phyloP scores from a whole-genome alignment of 176 grass and related monocot genomes.

The Saccharum spontaneum region DNA sequence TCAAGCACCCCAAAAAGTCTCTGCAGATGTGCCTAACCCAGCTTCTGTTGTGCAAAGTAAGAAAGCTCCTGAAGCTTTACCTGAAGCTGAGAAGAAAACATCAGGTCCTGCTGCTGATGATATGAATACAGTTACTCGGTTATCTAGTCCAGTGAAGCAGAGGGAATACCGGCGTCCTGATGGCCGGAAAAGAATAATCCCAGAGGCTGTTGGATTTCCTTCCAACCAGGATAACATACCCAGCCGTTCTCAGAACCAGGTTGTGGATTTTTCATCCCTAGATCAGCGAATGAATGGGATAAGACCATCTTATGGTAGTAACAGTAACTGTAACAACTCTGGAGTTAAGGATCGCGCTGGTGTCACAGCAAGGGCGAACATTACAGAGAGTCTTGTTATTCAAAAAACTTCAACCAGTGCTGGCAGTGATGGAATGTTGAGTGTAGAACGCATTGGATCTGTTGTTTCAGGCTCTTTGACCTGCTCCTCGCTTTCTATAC shows the following conservation, averaged over 20 bases:
- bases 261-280: conserved; percentile 63
- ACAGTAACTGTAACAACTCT: conserved; percentile 53
- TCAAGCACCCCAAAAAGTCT: conserved; percentile 48
- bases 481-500: conserved; percentile 52
- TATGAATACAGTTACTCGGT: conserved; percentile 47
- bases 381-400: conserved; percentile 80
- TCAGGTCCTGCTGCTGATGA: conserved; percentile 46
- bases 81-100: conserved; percentile 60
- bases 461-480: conserved; percentile 40
- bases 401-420: conserved; percentile 58
- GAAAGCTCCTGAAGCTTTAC: conserved; percentile 63
- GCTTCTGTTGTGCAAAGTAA: conserved; percentile 44
- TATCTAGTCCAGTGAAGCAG: conserved; percentile 91
- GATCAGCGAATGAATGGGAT: conserved; percentile 61
- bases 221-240: conserved; percentile 70
- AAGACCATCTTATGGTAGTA: conserved; percentile 52
- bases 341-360: conserved; percentile 68
- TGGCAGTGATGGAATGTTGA: conserved; percentile 52
- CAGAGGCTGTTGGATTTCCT: conserved; percentile 91
- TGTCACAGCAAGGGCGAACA: conserved; percentile 76
- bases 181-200: conserved; percentile 98
- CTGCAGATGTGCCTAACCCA: conserved; percentile 46
- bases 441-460: conserved; percentile 61
- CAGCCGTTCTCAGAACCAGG: conserved; percentile 47
- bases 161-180: conserved; percentile 93